phyloP scores from a whole-genome alignment of 805 yeast genomes.

The Scheffersomyces lignosus region DNA sequence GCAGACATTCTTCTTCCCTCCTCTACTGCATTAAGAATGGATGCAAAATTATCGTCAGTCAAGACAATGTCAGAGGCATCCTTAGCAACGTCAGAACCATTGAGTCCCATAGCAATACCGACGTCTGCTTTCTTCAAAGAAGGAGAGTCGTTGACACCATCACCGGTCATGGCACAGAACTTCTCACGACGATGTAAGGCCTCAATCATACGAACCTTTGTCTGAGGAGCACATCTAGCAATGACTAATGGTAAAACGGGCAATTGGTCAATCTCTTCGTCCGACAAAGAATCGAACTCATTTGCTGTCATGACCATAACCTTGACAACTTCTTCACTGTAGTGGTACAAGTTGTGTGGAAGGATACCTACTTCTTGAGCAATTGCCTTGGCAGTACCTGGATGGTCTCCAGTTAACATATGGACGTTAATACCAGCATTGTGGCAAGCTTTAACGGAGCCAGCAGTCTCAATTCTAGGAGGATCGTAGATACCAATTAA shows the following conservation, averaged over 20 bases:
- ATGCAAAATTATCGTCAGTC: conserved; percentile 71
- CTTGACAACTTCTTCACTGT: conserved; percentile 54
- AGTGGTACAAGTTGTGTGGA: conserved; percentile 54
- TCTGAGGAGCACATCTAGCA: conserved; percentile 43
- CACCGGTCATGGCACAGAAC: conserved; percentile 48
- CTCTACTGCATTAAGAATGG: conserved; percentile 74
- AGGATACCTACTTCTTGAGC: conserved; percentile 80
- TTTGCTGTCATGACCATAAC: conserved; percentile 43
- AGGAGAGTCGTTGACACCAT: conserved; percentile 83
- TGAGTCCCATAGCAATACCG: conserved; percentile 79
- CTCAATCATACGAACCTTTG: conserved; percentile 42
- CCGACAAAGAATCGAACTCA: conserved; percentile 33
- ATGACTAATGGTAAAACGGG: conserved; percentile 42
- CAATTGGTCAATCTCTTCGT: conserved; percentile 32
- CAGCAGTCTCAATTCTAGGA: conserved; percentile 68
- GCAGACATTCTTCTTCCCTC: conserved; percentile 81
- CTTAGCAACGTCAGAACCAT: conserved; percentile 84
- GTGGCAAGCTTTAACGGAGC: conserved; percentile 65
- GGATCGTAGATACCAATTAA: conserved; percentile 80
- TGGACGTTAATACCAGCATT: conserved; percentile 76
- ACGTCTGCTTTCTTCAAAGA: conserved; percentile 74
- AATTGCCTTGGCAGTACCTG: conserved; percentile 75
- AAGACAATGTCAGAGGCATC: conserved; percentile 78
- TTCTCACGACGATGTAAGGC: conserved; percentile 39
- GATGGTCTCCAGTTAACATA: conserved; percentile 83